Evolutionary conservation across 768 basidiomycete genomes (phyloP).

Genomic region (Amanita pseudoporphyria): DNA sequence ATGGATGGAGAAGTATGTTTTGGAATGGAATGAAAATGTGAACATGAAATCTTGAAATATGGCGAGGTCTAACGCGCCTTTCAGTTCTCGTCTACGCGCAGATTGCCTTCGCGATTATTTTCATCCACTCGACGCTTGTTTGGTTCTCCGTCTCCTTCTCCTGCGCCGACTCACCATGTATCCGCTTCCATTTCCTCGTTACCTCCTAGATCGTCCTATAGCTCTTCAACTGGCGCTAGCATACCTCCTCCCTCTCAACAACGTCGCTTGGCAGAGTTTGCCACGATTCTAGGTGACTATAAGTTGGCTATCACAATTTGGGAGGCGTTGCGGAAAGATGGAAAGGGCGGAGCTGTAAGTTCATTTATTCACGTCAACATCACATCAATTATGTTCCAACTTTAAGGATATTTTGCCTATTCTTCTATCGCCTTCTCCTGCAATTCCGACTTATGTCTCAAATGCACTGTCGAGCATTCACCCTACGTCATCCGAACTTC

Average conservation of each 20-base stretch:
- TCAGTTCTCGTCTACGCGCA: constrained; percentile 63
- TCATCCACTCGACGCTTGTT: constrained; percentile 80
- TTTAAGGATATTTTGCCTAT: constrained; percentile 75
- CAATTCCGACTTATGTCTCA: constrained; percentile 48
- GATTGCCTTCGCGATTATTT: constrained; percentile 79
- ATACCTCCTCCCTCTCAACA: constrained; percentile 51
- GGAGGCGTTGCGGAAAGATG: constrained; percentile 82
- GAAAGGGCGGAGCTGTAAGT: constrained; percentile 78
- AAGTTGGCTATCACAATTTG: constrained; percentile 77
- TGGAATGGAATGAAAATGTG: constrained; percentile 91
- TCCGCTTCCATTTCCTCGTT: constrained; percentile 34
- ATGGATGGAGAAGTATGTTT: constrained; percentile 93
- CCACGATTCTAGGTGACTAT: constrained; percentile 85
- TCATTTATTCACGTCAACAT: constrained; percentile 16
- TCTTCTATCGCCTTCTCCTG: constrained; percentile 56
- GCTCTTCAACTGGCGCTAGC: constrained; percentile 14
- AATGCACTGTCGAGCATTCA: constrained; percentile 47
- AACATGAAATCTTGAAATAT: constrained; percentile 10
- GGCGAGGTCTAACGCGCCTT: not conserved
- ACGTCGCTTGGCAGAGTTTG: constrained; percentile 90
- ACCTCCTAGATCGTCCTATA: constrained; percentile 27
- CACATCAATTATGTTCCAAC: not conserved
- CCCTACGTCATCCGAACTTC: constrained; percentile 34
- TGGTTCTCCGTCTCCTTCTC: constrained; percentile 47
- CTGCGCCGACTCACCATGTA: constrained; percentile 28